Evolutionary conservation across 306 rosid species (phyloP).

Genomic region (Glycine latifolia): DNA sequence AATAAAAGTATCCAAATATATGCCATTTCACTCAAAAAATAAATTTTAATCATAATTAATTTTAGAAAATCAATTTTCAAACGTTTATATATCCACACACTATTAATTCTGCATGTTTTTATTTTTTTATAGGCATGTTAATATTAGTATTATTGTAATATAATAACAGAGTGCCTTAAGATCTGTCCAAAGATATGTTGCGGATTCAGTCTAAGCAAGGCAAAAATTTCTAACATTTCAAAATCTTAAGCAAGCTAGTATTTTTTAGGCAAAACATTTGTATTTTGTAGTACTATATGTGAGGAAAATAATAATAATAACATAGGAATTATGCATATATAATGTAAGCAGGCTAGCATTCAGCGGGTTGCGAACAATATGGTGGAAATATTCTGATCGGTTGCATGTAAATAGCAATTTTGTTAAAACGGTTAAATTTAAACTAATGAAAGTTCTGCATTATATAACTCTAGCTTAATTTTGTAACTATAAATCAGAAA

Average conservation of each 20-base stretch:
- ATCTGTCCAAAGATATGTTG: neutral
- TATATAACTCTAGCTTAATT: too few relatives aligned
- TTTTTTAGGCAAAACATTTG: neutral
- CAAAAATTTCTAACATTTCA: slow-evolving; percentile 9
- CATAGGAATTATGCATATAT: neutral
- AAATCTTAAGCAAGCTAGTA: neutral
- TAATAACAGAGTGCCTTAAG: too few relatives aligned
- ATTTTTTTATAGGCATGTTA: too few relatives aligned
- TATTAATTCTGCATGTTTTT: too few relatives aligned
- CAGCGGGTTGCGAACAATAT: neutral
- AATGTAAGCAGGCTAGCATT: neutral
- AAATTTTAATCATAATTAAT: too few relatives aligned
- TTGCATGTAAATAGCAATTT: neutral
- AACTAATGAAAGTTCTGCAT: too few relatives aligned
- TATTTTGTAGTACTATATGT: neutral
- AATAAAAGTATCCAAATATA: too few relatives aligned
- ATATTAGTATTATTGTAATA: too few relatives aligned
- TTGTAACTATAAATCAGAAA: too few relatives aligned
- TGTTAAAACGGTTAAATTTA: neutral
- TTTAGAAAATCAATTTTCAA: too few relatives aligned
- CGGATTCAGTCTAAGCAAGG: slow-evolving; percentile 27
- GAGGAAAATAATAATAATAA: neutral
- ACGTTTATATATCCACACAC: too few relatives aligned
- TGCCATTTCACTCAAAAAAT: too few relatives aligned
- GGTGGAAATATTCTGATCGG: neutral